Conservation (phyloP, 2,329 filamentous ascomycete genomes). For the Scedosporium boydii region DNA sequence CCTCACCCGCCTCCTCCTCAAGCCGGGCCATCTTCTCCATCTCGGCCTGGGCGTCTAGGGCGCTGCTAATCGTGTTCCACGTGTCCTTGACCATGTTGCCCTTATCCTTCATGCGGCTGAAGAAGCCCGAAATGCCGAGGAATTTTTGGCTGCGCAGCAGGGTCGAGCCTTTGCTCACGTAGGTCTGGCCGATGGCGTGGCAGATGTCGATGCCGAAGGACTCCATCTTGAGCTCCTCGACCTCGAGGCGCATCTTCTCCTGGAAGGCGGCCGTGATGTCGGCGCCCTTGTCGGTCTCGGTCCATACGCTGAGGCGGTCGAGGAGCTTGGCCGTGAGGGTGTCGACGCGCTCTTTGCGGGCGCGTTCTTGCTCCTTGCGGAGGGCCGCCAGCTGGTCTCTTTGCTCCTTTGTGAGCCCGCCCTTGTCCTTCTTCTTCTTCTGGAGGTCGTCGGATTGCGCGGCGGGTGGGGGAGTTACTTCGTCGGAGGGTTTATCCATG, state of each 20-base stretch:
- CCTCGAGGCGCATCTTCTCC: slow-evolving; percentile 88
- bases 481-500: slow-evolving; percentile 72
- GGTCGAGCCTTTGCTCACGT: slow-evolving; percentile 75
- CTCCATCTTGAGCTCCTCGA: slow-evolving; percentile 99
- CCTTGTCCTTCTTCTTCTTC: slow-evolving; percentile 39
- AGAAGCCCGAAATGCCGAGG: slow-evolving; percentile 91
- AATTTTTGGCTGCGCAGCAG: slow-evolving; percentile 95
- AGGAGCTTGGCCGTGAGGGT: slow-evolving; percentile 76
- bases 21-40: slow-evolving; percentile 98
- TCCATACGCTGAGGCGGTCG: slow-evolving; percentile 89
- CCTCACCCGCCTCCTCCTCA: slow-evolving; percentile 89
- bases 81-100: slow-evolving; percentile 95
- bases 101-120: slow-evolving; percentile 90
- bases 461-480: slow-evolving; percentile 53
- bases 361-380: slow-evolving; percentile 72
- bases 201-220: slow-evolving; percentile 94
- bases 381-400: slow-evolving; percentile 82
- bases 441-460: slow-evolving; percentile 58
- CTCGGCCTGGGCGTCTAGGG: slow-evolving; percentile 93
- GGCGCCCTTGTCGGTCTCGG: slow-evolving; percentile 81
- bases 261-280: slow-evolving; percentile 86
- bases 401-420: slow-evolving; percentile 85
- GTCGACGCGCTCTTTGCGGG: slow-evolving; percentile 83
- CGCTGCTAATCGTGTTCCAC: slow-evolving; percentile 93
- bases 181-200: slow-evolving; percentile 87